Conservation (phyloP, 208 protist species). For the Tritrichomonas musculus region DNA sequence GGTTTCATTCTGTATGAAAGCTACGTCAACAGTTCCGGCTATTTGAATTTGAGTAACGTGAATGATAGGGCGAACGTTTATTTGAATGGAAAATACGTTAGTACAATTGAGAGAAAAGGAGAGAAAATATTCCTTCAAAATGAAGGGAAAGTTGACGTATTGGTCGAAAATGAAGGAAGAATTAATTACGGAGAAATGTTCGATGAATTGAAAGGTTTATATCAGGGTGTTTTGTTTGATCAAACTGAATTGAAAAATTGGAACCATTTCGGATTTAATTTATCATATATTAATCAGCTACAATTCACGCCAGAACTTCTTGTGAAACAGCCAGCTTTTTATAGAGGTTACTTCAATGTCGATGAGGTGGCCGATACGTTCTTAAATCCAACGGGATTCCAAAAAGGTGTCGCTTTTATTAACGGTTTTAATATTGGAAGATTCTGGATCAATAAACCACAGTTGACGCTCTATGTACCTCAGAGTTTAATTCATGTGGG, state of each 20-base stretch:
- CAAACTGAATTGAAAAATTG: neutral
- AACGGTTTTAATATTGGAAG: too few species aligned
- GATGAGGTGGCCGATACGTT: neutral
- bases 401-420: too few species aligned
- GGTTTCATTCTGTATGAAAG: neutral
- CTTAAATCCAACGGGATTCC: too few species aligned
- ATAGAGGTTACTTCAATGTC: neutral
- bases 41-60: neutral
- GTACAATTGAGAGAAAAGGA: neutral
- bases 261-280: neutral
- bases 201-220: neutral
- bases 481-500: too few species aligned
- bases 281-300: neutral
- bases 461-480: too few species aligned
- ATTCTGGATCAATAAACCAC: too few species aligned
- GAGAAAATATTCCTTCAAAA: neutral
- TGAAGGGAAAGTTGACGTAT: neutral
- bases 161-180: neutral
- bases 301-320: neutral
- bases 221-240: neutral
- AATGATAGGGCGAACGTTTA: neutral
- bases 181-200: neutral
- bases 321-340: neutral
- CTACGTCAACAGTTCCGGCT: neutral
- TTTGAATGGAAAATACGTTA: neutral